Evolutionary conservation across 2,329 filamentous ascomycete species (phyloP), one percentile per base, ranked within the genome.

Genomic region (Sporothrix mexicana): DNA sequence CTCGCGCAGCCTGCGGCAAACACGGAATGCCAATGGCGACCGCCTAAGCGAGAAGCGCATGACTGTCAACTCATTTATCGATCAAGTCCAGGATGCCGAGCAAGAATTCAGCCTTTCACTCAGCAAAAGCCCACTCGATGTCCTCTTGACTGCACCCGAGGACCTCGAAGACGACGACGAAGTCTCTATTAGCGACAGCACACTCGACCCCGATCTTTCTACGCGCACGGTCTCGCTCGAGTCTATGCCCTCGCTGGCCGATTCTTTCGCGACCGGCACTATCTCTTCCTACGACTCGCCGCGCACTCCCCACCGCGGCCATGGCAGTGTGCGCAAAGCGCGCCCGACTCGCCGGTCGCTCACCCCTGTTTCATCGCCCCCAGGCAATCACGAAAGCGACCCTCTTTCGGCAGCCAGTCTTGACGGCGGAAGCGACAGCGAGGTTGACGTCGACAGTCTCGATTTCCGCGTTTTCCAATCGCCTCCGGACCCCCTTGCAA

Each of bases 101-200:
- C 90, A 91, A 79, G 86, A 89, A 72, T 80, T 90, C 6, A 88
- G 87, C 77, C 81, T 86, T 73, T 85, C 84, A 7, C 81, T 89
- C 57, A 84, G 84, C 76, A 85, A 83, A 74, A 86, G 84, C 71
- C 88, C 88, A 0, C 78, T 91, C 76, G 88, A 91, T 72, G 79
- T 91, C 73, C 82, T 91, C 6, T 81, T 91, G 5, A 88, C 86
- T 45, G 85, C 88, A 0, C 89, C 88, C 0, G 88, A 90, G n/a
- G 87, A 90, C 62, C 77, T 86, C 30, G 82, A 83, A 57, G 85
- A 87, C 45, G 85, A 88, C 74, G 83, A 89, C 70, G 76, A 72
- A 9, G 47, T 69, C 9, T 84, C 83, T 3, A 76, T 83, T 4
- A 87, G 84, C 76, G 88, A 90, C 72, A 87, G 85, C 78, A 84